Evolutionary conservation across 768 basidiomycete genomes (phyloP).

Genomic region (Chalciporus chontae): DNA sequence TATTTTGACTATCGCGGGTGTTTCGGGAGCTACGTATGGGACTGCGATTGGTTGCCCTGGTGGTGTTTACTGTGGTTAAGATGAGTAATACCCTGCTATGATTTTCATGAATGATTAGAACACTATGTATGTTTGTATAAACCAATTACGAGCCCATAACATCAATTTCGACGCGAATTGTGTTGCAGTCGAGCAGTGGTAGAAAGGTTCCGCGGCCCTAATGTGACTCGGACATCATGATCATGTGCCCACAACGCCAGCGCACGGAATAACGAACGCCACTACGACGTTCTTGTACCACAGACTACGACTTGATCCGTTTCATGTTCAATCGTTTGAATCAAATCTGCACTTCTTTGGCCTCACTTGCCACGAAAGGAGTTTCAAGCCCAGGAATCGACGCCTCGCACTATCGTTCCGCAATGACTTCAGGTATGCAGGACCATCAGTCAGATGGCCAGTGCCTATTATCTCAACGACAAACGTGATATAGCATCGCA

Average conservation of each 20-base stretch:
- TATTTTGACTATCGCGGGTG: slow-evolving; percentile 28
- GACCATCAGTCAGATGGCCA: neutral
- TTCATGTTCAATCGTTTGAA: slow-evolving; percentile 27
- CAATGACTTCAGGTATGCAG: slow-evolving; percentile 35
- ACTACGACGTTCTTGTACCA: neutral
- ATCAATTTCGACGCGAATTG: no score
- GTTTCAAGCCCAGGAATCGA: slow-evolving; percentile 28
- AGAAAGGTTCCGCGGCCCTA: no score
- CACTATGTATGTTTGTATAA: no score
- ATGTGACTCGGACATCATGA: no score
- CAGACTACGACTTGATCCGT: neutral
- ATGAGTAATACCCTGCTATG: neutral
- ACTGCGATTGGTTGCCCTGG: slow-evolving; percentile 30
- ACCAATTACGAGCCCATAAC: no score
- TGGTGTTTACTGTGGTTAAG: slow-evolving; percentile 25
- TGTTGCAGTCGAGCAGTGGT: no score
- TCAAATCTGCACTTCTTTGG: slow-evolving; percentile 17
- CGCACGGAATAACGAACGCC: neutral
- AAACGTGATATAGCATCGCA: slow-evolving; percentile 42
- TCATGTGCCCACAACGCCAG: neutral
- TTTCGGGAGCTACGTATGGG: slow-evolving; percentile 25
- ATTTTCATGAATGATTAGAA: slow-evolving; percentile 1
- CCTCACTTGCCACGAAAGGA: slow-evolving; percentile 20
- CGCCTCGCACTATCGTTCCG: slow-evolving; percentile 36
- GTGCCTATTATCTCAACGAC: no score